These are phyloP conservation scores for Lactarius indigo DNA, from an alignment of 768 basidiomycete genomes.

Conservation along the genomic window DNA sequence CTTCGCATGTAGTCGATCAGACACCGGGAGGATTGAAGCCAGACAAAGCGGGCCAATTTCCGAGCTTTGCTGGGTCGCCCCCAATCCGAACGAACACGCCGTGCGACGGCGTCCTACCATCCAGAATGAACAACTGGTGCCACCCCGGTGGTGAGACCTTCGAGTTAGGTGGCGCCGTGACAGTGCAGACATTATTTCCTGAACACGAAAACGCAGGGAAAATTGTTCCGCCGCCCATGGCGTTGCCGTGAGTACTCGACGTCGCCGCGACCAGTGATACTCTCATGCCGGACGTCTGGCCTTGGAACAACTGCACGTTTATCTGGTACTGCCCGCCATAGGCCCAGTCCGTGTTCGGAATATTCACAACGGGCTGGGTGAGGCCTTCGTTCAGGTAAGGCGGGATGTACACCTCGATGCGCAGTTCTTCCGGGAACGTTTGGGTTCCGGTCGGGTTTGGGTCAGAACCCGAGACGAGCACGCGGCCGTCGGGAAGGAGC, in stretches of 20 bases:
- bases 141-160: slow-evolving; percentile 70
- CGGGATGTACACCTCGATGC: slow-evolving; percentile 79
- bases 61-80: slow-evolving; percentile 69
- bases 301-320: slow-evolving; percentile 39
- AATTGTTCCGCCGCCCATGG: slow-evolving; percentile 67
- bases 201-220: slow-evolving; percentile 70
- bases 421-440: slow-evolving; percentile 69
- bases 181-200: slow-evolving; percentile 62
- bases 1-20: slow-evolving; percentile 23
- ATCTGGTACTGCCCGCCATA: slow-evolving; percentile 55
- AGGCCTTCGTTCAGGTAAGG: slow-evolving; percentile 72
- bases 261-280: slow-evolving; percentile 69
- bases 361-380: slow-evolving; percentile 59
- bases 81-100: slow-evolving; percentile 77
- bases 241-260: slow-evolving; percentile 75
- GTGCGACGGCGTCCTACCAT: slow-evolving; percentile 73
- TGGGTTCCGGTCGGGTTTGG: slow-evolving; percentile 46
- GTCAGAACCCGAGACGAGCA: slow-evolving; percentile 75
- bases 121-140: slow-evolving; percentile 72
- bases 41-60: slow-evolving; percentile 69
- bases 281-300: slow-evolving; percentile 46
- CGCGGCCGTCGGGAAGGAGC: slow-evolving; percentile 69
- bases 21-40: slow-evolving; percentile 69
- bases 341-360: slow-evolving; percentile 59
- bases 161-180: slow-evolving; percentile 72